Percentiles rank a stretch among this genome's conserved stretches.
Conservation (phyloP, 768 basidiomycete genomes). For the Lentinula guzmanii region DNA sequence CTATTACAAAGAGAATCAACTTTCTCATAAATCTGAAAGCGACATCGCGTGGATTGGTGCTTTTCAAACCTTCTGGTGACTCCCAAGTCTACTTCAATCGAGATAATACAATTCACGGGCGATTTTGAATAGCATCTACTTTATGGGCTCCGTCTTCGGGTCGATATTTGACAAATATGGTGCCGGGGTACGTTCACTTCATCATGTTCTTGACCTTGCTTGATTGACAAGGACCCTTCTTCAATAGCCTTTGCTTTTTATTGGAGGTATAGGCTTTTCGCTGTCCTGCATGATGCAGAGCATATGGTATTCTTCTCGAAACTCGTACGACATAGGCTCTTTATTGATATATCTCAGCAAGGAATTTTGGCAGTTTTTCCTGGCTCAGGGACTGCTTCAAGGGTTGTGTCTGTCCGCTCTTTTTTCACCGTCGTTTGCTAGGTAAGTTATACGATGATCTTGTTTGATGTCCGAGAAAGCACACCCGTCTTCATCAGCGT, state of each 20-base stretch:
- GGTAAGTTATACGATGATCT: neutral
- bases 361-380: slow-evolving; percentile 50
- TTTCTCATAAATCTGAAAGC: slow-evolving; percentile 14
- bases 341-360: slow-evolving; percentile 2
- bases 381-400: slow-evolving; percentile 45
- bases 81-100: neutral
- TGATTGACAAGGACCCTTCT: too few species aligned
- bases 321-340: neutral
- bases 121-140: neutral
- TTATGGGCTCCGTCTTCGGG: slow-evolving; percentile 13
- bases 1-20: slow-evolving; percentile 16
- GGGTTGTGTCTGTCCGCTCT: slow-evolving; percentile 30
- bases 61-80: slow-evolving; percentile 15
- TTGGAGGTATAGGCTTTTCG: slow-evolving; percentile 6
- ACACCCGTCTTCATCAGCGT: neutral
- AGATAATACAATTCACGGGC: neutral
- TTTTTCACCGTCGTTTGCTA: slow-evolving; percentile 10
- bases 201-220: neutral
- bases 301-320: neutral
- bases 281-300: slow-evolving; percentile 8
- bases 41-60: slow-evolving; percentile 21
- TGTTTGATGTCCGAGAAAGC: too few species aligned
- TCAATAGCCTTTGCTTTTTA: slow-evolving; percentile 4
- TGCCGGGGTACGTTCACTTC: slow-evolving; percentile 6
- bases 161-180: slow-evolving; percentile 13